A percentile compares a stretch with the other conserved stretches of the same genome.
These are phyloP conservation scores for Salmacisia buchloeana DNA, from an alignment of 1,284 basidiomycete genomes.

Conservation along the genomic window DNA sequence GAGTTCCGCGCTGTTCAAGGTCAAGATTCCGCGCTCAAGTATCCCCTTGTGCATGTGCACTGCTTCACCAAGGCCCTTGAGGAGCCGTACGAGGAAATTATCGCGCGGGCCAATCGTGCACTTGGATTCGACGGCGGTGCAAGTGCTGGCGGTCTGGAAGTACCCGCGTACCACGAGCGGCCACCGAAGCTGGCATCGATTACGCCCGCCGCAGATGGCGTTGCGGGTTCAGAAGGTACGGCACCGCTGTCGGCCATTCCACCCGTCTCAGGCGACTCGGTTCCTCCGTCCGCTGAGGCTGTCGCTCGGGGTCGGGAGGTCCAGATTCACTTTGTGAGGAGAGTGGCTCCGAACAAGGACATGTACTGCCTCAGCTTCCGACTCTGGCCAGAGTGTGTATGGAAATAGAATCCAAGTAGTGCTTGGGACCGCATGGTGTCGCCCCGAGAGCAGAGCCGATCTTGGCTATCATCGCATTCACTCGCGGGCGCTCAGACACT, in stretches of 20 bases:
- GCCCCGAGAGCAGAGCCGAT: not conserved
- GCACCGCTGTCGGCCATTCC: conserved; percentile 4
- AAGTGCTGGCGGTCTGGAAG: not conserved
- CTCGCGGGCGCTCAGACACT: too few relatives aligned
- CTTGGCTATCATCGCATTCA: too few relatives aligned
- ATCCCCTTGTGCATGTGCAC: conserved; percentile 91
- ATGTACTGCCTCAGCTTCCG: conserved; percentile 97
- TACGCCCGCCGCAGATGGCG: not conserved
- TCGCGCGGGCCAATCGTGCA: conserved; percentile 29
- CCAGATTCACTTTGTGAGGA: conserved; percentile 71
- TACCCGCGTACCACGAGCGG: not conserved
- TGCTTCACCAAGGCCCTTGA: conserved; percentile 79
- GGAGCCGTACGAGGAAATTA: conserved; percentile 34
- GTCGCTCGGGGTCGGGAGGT: conserved; percentile 34
- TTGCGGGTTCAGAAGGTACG: not conserved
- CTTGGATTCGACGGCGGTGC: conserved; percentile 16
- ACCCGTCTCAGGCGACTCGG: not conserved
- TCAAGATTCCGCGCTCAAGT: conserved; percentile 27
- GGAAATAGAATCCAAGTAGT: not conserved
- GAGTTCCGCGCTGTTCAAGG: not conserved
- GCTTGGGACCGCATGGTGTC: not conserved
- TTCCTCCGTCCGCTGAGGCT: not conserved
- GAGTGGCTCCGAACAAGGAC: conserved; percentile 92
- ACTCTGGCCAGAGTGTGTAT: conserved; percentile 57
- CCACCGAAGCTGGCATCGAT: not conserved